These are phyloP conservation scores for Monosporozyma unispora DNA, from an alignment of 805 yeast species.

Conservation along the genomic window DNA sequence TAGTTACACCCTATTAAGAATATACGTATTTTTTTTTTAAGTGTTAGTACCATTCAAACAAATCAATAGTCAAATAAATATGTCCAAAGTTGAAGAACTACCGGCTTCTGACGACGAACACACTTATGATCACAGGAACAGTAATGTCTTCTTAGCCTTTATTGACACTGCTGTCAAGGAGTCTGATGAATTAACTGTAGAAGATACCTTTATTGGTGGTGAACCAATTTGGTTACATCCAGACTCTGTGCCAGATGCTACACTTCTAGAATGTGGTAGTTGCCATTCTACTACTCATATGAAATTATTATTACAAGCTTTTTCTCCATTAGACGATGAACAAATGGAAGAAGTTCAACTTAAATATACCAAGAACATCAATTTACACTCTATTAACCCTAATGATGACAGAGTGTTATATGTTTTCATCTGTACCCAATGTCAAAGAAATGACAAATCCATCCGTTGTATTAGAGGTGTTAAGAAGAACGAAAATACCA, in stretches of 20 bases:
- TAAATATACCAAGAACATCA: conserved; percentile 6
- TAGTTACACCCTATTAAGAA: no score
- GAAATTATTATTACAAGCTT: conserved; percentile 70
- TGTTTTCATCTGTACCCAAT: conserved; percentile 66
- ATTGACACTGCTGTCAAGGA: conserved; percentile 51
- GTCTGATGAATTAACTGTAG: conserved; percentile 37
- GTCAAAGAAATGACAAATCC: conserved; percentile 63
- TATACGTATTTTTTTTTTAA: no score
- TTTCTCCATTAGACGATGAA: conserved; percentile 56
- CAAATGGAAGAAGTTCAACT: conserved; percentile 18
- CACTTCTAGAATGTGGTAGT: conserved; percentile 50
- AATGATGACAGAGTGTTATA: conserved; percentile 76
- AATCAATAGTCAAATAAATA: conserved; percentile 10
- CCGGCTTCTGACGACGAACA: conserved; percentile 18
- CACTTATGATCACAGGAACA: conserved; percentile 10
- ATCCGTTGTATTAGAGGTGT: conserved; percentile 74
- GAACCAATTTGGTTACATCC: conserved; percentile 61
- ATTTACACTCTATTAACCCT: conserved; percentile 31
- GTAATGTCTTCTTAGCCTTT: conserved; percentile 50
- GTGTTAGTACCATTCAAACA: background rate
- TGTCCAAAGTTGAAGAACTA: conserved; percentile 3
- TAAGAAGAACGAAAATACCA: conserved; percentile 43
- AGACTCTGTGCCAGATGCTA: conserved; percentile 46
- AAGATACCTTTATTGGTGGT: conserved; percentile 81
- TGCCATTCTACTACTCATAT: conserved; percentile 45